Percentiles rank a stretch among this genome's conserved stretches.
Evolutionary conservation across 2,329 filamentous ascomycete genomes (phyloP).

Genomic region (Diaporthe longicolla): DNA sequence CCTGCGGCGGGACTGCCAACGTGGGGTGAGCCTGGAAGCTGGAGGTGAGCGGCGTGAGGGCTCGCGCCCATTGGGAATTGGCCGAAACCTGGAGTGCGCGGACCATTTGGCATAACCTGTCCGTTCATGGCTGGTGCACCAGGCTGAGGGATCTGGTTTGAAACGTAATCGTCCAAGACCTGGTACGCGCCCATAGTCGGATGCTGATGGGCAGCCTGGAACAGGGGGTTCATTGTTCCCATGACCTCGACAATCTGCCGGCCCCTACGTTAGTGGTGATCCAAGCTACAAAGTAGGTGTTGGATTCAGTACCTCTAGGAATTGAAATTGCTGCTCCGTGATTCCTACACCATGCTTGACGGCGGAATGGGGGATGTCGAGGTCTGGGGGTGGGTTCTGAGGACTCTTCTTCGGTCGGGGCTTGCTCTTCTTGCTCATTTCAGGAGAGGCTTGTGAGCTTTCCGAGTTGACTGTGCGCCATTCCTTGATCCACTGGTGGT

Average conservation of each 20-base stretch:
- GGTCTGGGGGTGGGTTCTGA: slow-evolving; percentile 70
- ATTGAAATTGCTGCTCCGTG: slow-evolving; percentile 73
- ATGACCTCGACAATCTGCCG: slow-evolving; percentile 74
- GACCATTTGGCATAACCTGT: slow-evolving; percentile 61
- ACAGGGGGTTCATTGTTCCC: slow-evolving; percentile 76
- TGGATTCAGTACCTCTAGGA: slow-evolving; percentile 68
- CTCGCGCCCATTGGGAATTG: slow-evolving; percentile 73
- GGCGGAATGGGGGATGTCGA: slow-evolving; percentile 71
- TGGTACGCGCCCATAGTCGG: slow-evolving; percentile 68
- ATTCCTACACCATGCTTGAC: slow-evolving; percentile 71
- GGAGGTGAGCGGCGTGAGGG: slow-evolving; percentile 71
- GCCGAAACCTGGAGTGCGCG: slow-evolving; percentile 67
- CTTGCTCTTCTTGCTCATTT: slow-evolving; percentile 78
- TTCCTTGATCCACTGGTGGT: slow-evolving; percentile 76
- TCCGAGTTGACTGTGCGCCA: slow-evolving; percentile 72
- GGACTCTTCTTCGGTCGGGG: slow-evolving; percentile 72
- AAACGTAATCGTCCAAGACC: slow-evolving; percentile 73
- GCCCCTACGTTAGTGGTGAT: slow-evolving; percentile 47
- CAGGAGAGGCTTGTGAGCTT: slow-evolving; percentile 72
- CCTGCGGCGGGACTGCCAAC: slow-evolving; percentile 73
- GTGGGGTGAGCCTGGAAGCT: slow-evolving; percentile 74
- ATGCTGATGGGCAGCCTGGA: slow-evolving; percentile 57
- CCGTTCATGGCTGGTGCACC: slow-evolving; percentile 60
- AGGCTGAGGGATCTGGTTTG: slow-evolving; percentile 58
- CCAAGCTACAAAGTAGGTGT: slow-evolving; percentile 8